These are phyloP conservation scores for Lecanoromycetidae sp. DNA, from an alignment of 2,329 filamentous ascomycete genomes.

Conservation along the genomic window DNA sequence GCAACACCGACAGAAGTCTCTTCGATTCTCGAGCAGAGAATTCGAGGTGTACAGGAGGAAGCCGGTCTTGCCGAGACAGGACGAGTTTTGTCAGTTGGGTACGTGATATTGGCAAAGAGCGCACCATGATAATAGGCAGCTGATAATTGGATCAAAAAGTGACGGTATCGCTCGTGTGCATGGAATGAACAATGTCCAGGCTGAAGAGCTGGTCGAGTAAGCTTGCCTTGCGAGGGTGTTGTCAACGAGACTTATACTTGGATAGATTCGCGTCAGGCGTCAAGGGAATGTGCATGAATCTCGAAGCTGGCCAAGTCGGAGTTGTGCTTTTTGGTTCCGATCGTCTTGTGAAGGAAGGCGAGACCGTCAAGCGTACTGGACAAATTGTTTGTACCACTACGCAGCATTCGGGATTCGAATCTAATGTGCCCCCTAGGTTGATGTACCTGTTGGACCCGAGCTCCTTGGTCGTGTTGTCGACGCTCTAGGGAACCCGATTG, in stretches of 20 bases:
- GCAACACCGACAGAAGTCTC: constrained; percentile 95
- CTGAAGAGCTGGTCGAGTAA: constrained; percentile 99
- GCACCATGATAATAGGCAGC: background rate
- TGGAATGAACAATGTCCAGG: constrained; percentile 99
- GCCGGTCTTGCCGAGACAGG: constrained; percentile 93
- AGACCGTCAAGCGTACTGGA: constrained; percentile 99
- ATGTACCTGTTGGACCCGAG: constrained; percentile 85
- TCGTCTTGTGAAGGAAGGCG: constrained; percentile 98
- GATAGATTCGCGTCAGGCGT: constrained; percentile 93
- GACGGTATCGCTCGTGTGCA: constrained; percentile 99
- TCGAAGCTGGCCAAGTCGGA: constrained; percentile 99
- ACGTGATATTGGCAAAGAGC: constrained; percentile 39
- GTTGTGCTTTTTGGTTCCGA: constrained; percentile 99
- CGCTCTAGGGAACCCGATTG: constrained; percentile 97
- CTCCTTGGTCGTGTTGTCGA: constrained; percentile 97
- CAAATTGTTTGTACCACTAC: constrained; percentile 66
- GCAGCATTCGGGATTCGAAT: background rate
- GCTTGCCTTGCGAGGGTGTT: constrained; percentile 31
- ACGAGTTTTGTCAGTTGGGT: constrained; percentile 97
- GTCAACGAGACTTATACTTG: constrained; percentile 9
- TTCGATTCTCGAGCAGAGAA: constrained; percentile 98
- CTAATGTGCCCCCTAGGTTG: constrained; percentile 52
- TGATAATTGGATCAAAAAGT: constrained; percentile 40
- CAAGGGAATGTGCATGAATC: constrained; percentile 99
- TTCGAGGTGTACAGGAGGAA: constrained; percentile 97